Percentiles rank a stretch among this genome's conserved stretches.
phyloP scores from a whole-genome alignment of 1,284 basidiomycete species.

The Trichosporon sp. region DNA sequence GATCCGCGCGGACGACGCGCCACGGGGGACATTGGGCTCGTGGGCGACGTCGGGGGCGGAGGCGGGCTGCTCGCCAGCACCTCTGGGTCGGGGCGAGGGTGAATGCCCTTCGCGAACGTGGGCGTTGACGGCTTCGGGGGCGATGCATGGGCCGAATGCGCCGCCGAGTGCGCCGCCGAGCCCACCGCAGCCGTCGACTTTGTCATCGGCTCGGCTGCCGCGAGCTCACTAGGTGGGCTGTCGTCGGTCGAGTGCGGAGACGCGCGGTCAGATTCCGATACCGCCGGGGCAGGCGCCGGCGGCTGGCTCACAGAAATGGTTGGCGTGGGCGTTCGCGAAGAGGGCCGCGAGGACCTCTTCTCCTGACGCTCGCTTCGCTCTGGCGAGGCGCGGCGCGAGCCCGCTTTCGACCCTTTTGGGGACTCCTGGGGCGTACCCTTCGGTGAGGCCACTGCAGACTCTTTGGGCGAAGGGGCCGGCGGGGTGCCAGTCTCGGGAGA shows the following conservation, averaged over 20 bases:
- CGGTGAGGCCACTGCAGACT: not conserved
- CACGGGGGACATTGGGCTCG: not conserved
- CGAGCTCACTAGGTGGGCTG: not conserved
- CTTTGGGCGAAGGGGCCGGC: not conserved
- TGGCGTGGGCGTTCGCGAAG: conserved; percentile 1
- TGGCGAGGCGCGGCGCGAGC: not conserved
- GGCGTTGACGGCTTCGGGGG: not conserved
- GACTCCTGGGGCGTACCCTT: not conserved
- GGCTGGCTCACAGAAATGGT: not conserved
- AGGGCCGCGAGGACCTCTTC: not conserved
- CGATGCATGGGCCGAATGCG: not conserved
- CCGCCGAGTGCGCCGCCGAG: not conserved
- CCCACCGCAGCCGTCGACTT: not conserved
- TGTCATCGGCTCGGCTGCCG: not conserved
- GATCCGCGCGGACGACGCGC: not conserved
- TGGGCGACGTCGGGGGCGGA: not conserved
- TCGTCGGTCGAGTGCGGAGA: not conserved
- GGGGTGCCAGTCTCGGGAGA: not conserved
- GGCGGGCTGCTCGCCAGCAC: not conserved
- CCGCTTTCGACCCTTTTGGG: not conserved
- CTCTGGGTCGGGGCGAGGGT: not conserved
- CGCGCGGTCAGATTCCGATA: not conserved
- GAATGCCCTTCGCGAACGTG: not conserved
- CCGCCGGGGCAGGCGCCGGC: not conserved
- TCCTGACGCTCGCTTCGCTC: not conserved